Evolutionary conservation across 2,329 filamentous ascomycete genomes (phyloP), one percentile per base, ranked within the genome.

Genomic region (Cordyceps cateniannulata): DNA sequence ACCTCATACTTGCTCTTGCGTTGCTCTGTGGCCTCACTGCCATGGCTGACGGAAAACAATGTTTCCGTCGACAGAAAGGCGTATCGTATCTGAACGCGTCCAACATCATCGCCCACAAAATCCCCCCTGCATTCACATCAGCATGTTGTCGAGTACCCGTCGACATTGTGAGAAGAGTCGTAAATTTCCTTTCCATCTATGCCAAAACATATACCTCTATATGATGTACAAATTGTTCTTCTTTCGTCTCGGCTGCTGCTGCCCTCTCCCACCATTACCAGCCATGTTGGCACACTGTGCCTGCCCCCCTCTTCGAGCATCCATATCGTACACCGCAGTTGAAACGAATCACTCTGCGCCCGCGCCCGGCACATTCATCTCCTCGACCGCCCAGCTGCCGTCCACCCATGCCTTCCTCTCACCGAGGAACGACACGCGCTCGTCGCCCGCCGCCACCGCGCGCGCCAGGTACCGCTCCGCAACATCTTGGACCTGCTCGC

Each of bases 401-500:
- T 91, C 86, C 25, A 88, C 84, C 87, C 90, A 96, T 12, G 87
- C 81, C 72, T 90, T 90, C 77, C 87, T 89, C 77, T 93, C 88
- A 42, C 93, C 93, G 4, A 99, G 79, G 64, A 98, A 88, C 24
- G 88, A 85, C 25, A 87, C 78, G 58, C 85, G 84, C 62, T 86
- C 86, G 63, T 85, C 75, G 42, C 80, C 76, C 60, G 81, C 83
- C 22, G 81, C 80, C 9, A 88, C 76, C 5, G 80, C 80, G 50
- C 91, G 84, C 29, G 96, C 87, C 16, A 96, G 79, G 71, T 92
- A 96, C 67, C 85, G 84, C 68, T 96, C 87, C 0, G 95, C 95
- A 14, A 87, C 93, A 47, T 87, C 81, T 63, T 87, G 86, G 10
- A 99, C 89, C 67, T 96, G 87, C 65, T 88, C 84, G 63, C 85